These are phyloP conservation scores for Globisporangium solare DNA, from an alignment of 352 stramenopile species.

Conservation along the genomic window DNA sequence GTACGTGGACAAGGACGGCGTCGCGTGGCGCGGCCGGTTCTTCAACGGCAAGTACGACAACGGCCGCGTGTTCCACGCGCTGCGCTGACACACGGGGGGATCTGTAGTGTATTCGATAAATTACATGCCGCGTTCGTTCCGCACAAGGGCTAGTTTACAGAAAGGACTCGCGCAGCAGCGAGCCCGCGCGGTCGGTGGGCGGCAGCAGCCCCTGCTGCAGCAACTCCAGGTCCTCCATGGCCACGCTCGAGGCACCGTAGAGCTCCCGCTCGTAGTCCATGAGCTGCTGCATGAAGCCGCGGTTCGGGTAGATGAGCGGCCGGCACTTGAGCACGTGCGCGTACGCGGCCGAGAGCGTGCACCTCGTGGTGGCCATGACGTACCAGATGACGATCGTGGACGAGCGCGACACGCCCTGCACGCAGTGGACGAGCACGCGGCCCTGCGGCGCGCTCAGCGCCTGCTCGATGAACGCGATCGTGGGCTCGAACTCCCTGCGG, in stretches of 20 bases:
- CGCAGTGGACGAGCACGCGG: constrained; percentile 77
- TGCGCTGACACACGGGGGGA: constrained; percentile 41
- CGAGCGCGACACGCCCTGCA: constrained; percentile 77
- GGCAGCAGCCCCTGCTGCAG: constrained; percentile 61
- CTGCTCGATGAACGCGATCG: constrained; percentile 51
- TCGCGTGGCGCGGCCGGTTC: constrained; percentile 64
- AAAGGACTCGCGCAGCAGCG: constrained; percentile 43
- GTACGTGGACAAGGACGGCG: constrained; percentile 74
- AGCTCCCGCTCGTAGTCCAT: constrained; percentile 60
- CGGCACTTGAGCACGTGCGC: constrained; percentile 74
- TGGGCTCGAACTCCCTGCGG: constrained; percentile 37
- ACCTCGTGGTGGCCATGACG: constrained; percentile 68
- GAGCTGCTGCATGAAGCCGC: constrained; percentile 75
- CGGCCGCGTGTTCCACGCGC: constrained; percentile 65
- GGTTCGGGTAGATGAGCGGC: constrained; percentile 76
- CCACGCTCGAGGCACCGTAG: constrained; percentile 67
- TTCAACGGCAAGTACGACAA: constrained; percentile 86
- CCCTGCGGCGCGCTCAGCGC: constrained; percentile 15
- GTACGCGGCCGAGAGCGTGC: constrained; percentile 72
- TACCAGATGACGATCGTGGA: constrained; percentile 79
- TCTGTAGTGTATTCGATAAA: constrained; percentile 8
- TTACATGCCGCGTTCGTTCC: constrained; percentile 2
- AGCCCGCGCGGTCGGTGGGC: constrained; percentile 55
- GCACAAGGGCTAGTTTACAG: constrained; percentile 9
- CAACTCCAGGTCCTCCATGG: constrained; percentile 55